Base-by-base conservation (phyloP, 1,139 yeast species). In the Zygoascus meyerae region DNA sequence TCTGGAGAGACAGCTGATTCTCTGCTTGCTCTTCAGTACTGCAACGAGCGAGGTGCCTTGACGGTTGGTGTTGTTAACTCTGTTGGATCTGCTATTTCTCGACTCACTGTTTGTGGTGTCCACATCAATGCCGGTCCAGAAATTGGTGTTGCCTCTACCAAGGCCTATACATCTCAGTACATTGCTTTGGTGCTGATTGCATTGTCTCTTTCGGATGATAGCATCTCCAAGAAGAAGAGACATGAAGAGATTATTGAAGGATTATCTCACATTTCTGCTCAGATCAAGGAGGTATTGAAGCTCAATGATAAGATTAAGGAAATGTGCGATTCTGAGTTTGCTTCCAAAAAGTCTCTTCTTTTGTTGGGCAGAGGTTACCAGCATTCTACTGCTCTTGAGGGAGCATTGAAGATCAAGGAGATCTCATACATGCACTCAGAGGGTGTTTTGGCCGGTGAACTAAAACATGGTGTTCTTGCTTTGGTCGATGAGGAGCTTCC, bases 41-140 rank as follows among this genome's bases (percentile, higher is more conserved):
- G 97, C 72, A 77, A 86, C 63, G 97, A 94, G 63, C 85, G 97
- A 64, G 98, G 97, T 55, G 97, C 98, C 30, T 76, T 94, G 58
- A 90, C 97, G 30, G 95, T 94, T 50, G 99, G 99, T 70, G 86
- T 94, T 62, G 98, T 94, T 47, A 79, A 80, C 65, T 79, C 89
- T 55, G 99, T 94, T 40, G 99, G 99, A 61, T 94, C 98, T 5
- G 81, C 94, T 44, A 87, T 94, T 71, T 90, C 97, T 16, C 81
- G 97, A 67, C 84, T 81, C 63, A 94, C 99, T 36, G 95, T 90
- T 70, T 94, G 98, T 74, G 99, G 99, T 78, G 97, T 94, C 48
- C 99, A 94, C 68, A 90, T 94, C 66, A 94, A 94, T 66, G 98
- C 98, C 40, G 99, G 99, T 55, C 98, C 98, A 36, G 99, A 94